phyloP scores from a whole-genome alignment of 179 eudicot genomes.

The Actinidia arguta region DNA sequence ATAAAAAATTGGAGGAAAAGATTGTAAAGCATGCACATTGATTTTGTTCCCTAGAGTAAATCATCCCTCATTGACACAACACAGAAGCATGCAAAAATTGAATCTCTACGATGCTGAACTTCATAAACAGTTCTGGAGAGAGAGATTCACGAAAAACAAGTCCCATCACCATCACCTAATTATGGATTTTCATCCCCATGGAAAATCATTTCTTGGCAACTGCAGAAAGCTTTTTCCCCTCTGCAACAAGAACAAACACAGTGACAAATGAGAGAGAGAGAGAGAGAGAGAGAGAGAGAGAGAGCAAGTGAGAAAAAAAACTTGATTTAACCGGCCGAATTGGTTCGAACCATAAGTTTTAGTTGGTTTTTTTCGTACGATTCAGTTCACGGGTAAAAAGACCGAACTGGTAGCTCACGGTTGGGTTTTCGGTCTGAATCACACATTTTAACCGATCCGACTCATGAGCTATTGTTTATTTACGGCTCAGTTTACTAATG shows the following conservation, averaged over 20 bases:
- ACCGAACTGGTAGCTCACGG: not conserved
- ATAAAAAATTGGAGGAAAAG: not conserved
- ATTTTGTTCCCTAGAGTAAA: slow-evolving; percentile 7
- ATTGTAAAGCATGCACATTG: not conserved
- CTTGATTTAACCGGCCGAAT: not conserved
- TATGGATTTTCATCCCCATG: slow-evolving; percentile 48
- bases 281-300: too few species aligned
- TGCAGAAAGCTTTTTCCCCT: slow-evolving; percentile 90
- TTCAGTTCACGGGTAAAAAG: not conserved
- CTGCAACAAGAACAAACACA: slow-evolving; percentile 44
- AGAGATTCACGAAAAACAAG: slow-evolving; percentile 18
- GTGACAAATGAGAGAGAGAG: slow-evolving; percentile 15
- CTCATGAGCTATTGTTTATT: too few species aligned
- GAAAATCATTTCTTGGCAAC: slow-evolving; percentile 78
- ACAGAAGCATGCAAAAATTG: not conserved
- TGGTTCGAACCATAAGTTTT: not conserved
- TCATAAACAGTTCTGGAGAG: not conserved
- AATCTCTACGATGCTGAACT: too few species aligned
- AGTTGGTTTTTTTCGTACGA: not conserved
- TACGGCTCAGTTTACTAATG: too few species aligned
- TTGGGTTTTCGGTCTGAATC: not conserved
- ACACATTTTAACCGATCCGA: not conserved
- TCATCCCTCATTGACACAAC: not conserved
- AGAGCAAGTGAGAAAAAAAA: too few species aligned
- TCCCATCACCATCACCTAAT: not conserved